These are phyloP conservation scores for Cetraspora pellucida DNA, from an alignment of 192 early-diverging fungal genomes.

Conservation along the genomic window DNA sequence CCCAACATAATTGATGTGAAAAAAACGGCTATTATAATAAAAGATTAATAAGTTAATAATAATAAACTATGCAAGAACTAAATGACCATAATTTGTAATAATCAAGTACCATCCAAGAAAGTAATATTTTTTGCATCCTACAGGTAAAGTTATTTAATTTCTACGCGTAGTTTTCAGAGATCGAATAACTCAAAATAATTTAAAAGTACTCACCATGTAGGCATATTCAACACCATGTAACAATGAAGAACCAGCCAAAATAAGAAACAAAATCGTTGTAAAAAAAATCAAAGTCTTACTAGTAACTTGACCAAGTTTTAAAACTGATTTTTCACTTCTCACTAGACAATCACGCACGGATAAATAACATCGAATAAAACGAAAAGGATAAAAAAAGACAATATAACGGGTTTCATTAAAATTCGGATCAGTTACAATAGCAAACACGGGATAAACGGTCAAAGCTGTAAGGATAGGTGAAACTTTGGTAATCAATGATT, in stretches of 20 bases:
- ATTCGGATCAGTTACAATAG: not conserved
- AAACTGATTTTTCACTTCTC: conserved; percentile 32
- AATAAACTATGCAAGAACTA: not conserved
- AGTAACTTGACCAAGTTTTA: conserved; percentile 30
- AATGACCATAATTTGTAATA: not conserved
- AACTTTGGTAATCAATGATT: conserved; percentile 14
- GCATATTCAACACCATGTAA: conserved; percentile 33
- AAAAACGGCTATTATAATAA: conserved; percentile 21
- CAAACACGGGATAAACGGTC: conserved; percentile 5
- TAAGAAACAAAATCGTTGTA: conserved; percentile 20
- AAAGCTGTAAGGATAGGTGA: conserved; percentile 25
- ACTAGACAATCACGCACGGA: conserved; percentile 32
- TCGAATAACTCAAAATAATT: not conserved
- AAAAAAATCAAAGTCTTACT: conserved; percentile 29
- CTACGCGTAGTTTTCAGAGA: not conserved
- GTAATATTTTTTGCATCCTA: not conserved
- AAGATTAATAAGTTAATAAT: not conserved
- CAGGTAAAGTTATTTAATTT: not conserved
- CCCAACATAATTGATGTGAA: conserved; percentile 38
- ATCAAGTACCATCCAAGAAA: conserved; percentile 29
- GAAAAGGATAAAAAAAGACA: conserved; percentile 35
- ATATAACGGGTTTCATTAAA: conserved; percentile 23
- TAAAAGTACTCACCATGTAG: conserved; percentile 22
- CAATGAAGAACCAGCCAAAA: conserved; percentile 31
- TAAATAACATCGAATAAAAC: conserved; percentile 32